Evolutionary conservation across 257 asterid species (phyloP), one percentile per base, ranked within the genome.

Genomic region (Prunella vulgaris): DNA sequence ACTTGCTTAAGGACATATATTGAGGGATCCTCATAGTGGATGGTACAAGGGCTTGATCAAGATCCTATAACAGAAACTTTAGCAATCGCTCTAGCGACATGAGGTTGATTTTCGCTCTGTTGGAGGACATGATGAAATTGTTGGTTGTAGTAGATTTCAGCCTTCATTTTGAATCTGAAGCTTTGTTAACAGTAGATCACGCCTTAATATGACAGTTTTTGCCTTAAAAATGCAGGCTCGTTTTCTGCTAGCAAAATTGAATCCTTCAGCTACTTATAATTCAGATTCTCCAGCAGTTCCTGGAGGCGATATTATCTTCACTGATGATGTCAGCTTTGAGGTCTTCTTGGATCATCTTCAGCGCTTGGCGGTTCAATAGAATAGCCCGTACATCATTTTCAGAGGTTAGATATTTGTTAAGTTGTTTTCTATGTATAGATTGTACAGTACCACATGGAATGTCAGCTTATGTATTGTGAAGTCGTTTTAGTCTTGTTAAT

Each of bases 321-420:
- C 99, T 1, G 99, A 94, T 77, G 97, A 94, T 75, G 99, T 94
- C 76, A 91, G 95, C 86, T 89, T 94, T 71, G 97, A 91, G 84
- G 96, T 94, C 63, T 94, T 94, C 88, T 78, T 92, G 75, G 97
- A 91, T 79, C 99, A 94, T 80, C 97, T 94, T 70, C 96, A 89
- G 84, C 93, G 97, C 64, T 74, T 94, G 89, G 93, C 92, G 32
- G 99, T 91, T 80, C 99, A 94, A 70, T 91, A 86, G 85, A 65
- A 60, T 70, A 37, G 17, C 53, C 67, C 67, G 37, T 69, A 38
- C 74, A 58, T 60, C 72, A 64, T 40, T 76, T 71, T 66, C 74
- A 17, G 86, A 84, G 87, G 86, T 83, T 77, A 78, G 86, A 72
- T 80, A 84, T 84, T 84, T 84, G 85, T 84, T 73, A 61, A 52